These are phyloP conservation scores for Candida stauntonica DNA, from an alignment of 805 yeast genomes.

Conservation along the genomic window DNA sequence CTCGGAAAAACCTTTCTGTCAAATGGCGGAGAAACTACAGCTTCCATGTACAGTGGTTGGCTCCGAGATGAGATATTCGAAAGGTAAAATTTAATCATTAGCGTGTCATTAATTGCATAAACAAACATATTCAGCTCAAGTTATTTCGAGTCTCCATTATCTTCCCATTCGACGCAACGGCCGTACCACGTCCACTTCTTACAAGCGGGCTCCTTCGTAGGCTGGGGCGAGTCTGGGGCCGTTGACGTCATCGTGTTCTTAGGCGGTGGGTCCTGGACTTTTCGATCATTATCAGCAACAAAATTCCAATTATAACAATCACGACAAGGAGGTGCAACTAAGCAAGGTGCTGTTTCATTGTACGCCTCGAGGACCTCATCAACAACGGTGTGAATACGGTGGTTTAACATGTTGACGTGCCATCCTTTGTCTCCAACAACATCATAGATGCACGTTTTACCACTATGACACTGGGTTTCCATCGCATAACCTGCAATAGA, in stretches of 20 bases:
- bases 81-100: too few relatives aligned
- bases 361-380: constrained; percentile 70
- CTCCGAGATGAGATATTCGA: too few relatives aligned
- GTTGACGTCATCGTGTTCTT: too few relatives aligned
- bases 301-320: constrained; percentile 91
- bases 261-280: too few relatives aligned
- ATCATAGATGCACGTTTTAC: constrained; percentile 82
- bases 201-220: constrained; percentile 27
- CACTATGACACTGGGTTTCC: constrained; percentile 95
- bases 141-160: too few relatives aligned
- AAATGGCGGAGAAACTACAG: too few relatives aligned
- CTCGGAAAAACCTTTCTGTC: too few relatives aligned
- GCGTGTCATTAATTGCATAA: too few relatives aligned
- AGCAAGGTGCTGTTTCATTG: constrained; percentile 74
- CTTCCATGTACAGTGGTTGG: too few relatives aligned
- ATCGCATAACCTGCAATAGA: constrained; percentile 92
- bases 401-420: constrained; percentile 84
- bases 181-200: constrained; percentile 49
- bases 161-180: constrained; percentile 42
- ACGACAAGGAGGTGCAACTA: constrained; percentile 73
- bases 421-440: constrained; percentile 87
- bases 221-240: constrained; percentile 11
- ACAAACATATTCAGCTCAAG: too few relatives aligned
- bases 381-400: constrained; percentile 85
- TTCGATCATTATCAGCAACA: constrained; percentile 36